phyloP scores from a whole-genome alignment of 73 alveolate species.

The Diophrys appendiculata region DNA sequence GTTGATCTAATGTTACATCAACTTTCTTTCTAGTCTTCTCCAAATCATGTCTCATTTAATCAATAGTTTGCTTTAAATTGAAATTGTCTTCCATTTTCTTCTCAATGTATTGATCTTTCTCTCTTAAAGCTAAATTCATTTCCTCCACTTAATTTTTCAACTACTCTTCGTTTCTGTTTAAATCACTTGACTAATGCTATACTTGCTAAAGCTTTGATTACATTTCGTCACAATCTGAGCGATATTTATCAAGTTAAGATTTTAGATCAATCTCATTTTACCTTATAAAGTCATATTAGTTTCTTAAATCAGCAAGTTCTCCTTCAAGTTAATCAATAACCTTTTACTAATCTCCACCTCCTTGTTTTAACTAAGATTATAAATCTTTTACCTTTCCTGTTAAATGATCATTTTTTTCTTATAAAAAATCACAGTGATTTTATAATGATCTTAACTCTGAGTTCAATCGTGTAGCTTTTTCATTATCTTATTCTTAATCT shows the following conservation, averaged over 20 bases:
- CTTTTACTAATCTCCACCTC: not conserved
- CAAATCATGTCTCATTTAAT: conserved; percentile 39
- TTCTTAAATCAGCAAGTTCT: not conserved
- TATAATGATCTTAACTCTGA: not conserved
- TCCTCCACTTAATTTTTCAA: conserved; percentile 30
- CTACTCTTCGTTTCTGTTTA: conserved; percentile 1
- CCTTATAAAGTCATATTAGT: not conserved
- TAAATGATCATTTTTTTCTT: not conserved
- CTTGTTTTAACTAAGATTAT: not conserved
- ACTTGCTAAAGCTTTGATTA: not conserved
- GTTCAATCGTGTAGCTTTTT: not conserved
- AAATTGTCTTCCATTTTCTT: conserved; percentile 63
- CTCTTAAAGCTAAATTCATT: conserved; percentile 26
- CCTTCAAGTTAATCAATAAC: not conserved
- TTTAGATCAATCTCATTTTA: conserved; percentile 10
- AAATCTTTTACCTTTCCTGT: not conserved
- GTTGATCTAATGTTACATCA: conserved; percentile 28
- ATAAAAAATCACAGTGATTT: not conserved
- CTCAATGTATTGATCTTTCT: conserved; percentile 39
- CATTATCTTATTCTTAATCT: not conserved
- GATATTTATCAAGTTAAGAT: not conserved
- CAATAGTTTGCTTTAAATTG: conserved; percentile 48
- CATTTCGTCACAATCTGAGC: not conserved
- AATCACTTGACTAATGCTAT: not conserved
- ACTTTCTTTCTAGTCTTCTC: conserved; percentile 36